Evolutionary conservation across 805 yeast species (phyloP), one percentile per base, ranked within the genome.

Genomic region (Barnettozyma wickerhamii): DNA sequence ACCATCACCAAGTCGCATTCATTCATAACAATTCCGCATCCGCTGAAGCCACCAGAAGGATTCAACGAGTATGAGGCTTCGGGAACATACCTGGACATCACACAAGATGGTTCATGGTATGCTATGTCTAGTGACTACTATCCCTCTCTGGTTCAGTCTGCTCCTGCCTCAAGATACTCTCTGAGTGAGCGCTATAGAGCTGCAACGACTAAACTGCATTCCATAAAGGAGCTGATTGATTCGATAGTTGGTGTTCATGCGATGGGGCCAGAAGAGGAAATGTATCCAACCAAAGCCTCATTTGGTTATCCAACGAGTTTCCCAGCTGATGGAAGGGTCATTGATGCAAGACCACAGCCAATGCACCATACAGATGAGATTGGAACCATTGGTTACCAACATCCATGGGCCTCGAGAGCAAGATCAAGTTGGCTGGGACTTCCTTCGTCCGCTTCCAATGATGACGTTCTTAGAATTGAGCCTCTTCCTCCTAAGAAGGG

Each of bases 141-240:
- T 57, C 96, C 96, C 0, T 80, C 95, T 0, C 62, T 91, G 36
- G 88, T 91, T 7, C 76, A 78, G 41, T 75, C 87, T 7, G 93
- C 96, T 0, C 91, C 95, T 0, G 53, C 74, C 2, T 82, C 96
- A 0, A 69, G 74, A 37, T 88, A 82, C 63, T 52, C 55, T 27
- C 51, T 53, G 30, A 60, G 66, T 47, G 70, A 66, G 31, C 58
- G 66, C 30, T 72, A 76, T 73, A 63, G 75, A 46, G 45, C 59
- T 1, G 61, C 65, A 35, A 65, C 65, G 7, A 66, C 63, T 15
- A 56, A 68, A 18, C 60, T 74, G 40, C 60, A 59, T 18, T 59
- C 67, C 2, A 37, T 17, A 10, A 40, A 36, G 7, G 44, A 41
- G 13, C 28, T 41, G 10, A 33, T 21, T 15, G 23, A 21, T 15